phyloP scores from a whole-genome alignment of 2,329 filamentous ascomycete genomes.

The Penicillium sp. region DNA sequence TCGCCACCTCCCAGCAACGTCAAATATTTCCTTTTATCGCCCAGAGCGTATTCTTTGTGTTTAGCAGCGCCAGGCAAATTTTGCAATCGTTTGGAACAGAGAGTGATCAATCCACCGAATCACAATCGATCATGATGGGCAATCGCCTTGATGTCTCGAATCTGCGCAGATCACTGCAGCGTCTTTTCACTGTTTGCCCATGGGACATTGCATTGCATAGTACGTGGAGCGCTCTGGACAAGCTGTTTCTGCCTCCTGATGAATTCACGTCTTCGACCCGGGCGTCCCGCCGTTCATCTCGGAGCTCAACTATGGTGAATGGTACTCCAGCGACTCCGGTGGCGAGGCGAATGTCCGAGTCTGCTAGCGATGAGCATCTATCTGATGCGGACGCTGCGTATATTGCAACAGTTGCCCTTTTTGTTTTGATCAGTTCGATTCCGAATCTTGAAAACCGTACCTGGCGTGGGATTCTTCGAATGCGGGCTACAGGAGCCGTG shows the following conservation, averaged over 20 bases:
- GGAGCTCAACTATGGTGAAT: slow-evolving; percentile 23
- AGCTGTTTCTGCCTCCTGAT: slow-evolving; percentile 36
- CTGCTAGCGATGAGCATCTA: slow-evolving; percentile 29
- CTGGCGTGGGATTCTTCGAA: slow-evolving; percentile 40
- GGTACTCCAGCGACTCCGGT: slow-evolving; percentile 19
- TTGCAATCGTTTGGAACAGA: slow-evolving; percentile 36
- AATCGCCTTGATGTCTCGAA: slow-evolving; percentile 26
- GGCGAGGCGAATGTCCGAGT: slow-evolving; percentile 26
- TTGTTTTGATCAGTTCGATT: slow-evolving; percentile 36
- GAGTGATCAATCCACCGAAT: neutral
- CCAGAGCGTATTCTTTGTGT: slow-evolving; percentile 42
- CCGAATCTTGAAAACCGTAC: slow-evolving; percentile 34
- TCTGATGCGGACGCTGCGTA: slow-evolving; percentile 38
- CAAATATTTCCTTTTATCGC: slow-evolving; percentile 38
- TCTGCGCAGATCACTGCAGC: slow-evolving; percentile 32
- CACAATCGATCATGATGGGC: neutral
- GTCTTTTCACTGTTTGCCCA: slow-evolving; percentile 35
- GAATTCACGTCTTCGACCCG: slow-evolving; percentile 30
- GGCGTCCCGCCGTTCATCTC: slow-evolving; percentile 29
- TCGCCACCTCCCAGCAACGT: slow-evolving; percentile 35
- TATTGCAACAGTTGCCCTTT: slow-evolving; percentile 35
- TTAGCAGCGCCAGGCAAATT: slow-evolving; percentile 39
- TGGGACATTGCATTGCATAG: slow-evolving; percentile 40
- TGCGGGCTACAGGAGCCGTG: slow-evolving; percentile 38
- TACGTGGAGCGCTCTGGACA: slow-evolving; percentile 38